phyloP scores from a whole-genome alignment of 345 rosid genomes.

The Salix suchowensis region DNA sequence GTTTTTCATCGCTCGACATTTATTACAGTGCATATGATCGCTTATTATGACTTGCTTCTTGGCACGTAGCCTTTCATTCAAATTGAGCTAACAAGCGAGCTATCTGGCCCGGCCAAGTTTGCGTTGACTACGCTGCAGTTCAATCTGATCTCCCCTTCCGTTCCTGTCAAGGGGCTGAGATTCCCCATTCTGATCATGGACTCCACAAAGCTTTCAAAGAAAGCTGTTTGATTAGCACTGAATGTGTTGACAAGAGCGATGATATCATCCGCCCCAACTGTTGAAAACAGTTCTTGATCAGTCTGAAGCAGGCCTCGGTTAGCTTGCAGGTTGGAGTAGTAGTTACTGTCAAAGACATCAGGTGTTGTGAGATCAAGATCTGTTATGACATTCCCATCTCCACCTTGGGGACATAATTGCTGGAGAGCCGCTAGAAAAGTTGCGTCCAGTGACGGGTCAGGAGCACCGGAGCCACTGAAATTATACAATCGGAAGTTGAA shows the following conservation, averaged over 20 bases:
- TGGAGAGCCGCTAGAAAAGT: conserved; percentile 36
- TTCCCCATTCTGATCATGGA: conserved; percentile 72
- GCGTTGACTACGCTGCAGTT: conserved; percentile 47
- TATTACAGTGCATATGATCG: not conserved
- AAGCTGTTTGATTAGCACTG: conserved; percentile 38
- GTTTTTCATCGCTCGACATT: too few species aligned
- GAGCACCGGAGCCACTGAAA: conserved; percentile 35
- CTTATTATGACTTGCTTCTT: not conserved
- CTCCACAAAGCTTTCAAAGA: conserved; percentile 46
- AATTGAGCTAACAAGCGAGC: conserved; percentile 8
- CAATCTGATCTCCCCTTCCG: conserved; percentile 49
- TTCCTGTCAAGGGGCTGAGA: conserved; percentile 21
- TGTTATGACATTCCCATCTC: conserved; percentile 23
- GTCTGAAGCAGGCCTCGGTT: conserved; percentile 49
- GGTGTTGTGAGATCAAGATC: conserved; percentile 52
- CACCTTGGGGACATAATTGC: conserved; percentile 50
- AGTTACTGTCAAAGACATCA: conserved; percentile 43
- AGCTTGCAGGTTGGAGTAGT: conserved; percentile 45
- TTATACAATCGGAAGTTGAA: conserved; percentile 44
- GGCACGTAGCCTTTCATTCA: not conserved
- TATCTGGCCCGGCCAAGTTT: not conserved
- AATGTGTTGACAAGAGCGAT: conserved; percentile 35
- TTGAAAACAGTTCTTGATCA: conserved; percentile 57
- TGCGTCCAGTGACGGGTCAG: conserved; percentile 51
- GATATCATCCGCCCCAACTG: conserved; percentile 44